Percentiles rank a stretch among this genome's conserved stretches.
These are phyloP conservation scores for Penicillium sp. DNA, from an alignment of 2,329 filamentous ascomycete species.

Conservation along the genomic window DNA sequence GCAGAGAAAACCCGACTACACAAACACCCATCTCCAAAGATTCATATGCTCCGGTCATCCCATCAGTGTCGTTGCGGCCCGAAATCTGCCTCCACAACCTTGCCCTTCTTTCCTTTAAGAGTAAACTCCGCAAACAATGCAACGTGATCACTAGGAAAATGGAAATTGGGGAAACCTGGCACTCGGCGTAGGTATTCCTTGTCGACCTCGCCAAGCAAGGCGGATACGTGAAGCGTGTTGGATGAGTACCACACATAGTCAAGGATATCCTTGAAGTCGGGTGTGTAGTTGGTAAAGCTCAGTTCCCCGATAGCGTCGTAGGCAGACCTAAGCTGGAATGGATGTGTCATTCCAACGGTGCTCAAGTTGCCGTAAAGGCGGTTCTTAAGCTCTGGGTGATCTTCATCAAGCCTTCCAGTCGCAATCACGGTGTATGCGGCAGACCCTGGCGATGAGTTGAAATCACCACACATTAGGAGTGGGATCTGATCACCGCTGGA, in stretches of 20 bases:
- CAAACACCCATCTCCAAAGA: constrained; percentile 41
- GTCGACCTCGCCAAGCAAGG: constrained; percentile 83
- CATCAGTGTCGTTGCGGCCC: constrained; percentile 49
- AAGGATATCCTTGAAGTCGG: constrained; percentile 86
- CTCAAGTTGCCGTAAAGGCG: constrained; percentile 94
- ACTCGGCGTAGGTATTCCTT: constrained; percentile 80
- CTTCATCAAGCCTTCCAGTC: constrained; percentile 72
- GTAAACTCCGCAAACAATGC: constrained; percentile 87
- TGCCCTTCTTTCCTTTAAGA: constrained; percentile 84
- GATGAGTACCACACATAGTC: constrained; percentile 99
- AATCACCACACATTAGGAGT: constrained; percentile 88
- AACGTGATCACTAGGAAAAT: constrained; percentile 91
- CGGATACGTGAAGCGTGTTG: constrained; percentile 80
- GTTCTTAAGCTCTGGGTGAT: constrained; percentile 76
- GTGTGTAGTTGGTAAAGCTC: constrained; percentile 94
- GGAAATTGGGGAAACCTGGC: constrained; percentile 89
- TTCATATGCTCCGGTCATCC: constrained; percentile 33
- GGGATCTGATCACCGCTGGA: constrained; percentile 83
- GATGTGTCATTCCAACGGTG: constrained; percentile 86
- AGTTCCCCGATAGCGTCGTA: constrained; percentile 84
- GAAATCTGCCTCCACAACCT: constrained; percentile 65
- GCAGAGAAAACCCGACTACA: constrained; percentile 31
- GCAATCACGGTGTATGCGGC: constrained; percentile 90
- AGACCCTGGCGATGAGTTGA: constrained; percentile 86
- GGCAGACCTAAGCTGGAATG: constrained; percentile 88